Base-by-base conservation (phyloP, 1,139 yeast genomes). In the Meyerozyma guilliermondii region DNA sequence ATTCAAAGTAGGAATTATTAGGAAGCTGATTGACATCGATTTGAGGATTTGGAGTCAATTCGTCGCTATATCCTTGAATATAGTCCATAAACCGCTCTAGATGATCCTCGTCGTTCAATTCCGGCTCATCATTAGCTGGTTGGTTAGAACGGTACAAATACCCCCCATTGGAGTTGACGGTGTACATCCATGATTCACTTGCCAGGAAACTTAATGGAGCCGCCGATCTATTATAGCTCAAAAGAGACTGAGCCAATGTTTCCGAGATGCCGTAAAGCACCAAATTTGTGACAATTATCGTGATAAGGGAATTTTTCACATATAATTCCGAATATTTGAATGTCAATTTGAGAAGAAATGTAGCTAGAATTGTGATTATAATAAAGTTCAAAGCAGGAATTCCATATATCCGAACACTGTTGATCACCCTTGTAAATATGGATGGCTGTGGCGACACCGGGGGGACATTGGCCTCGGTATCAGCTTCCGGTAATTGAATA, bases 251-350 rank as follows among this genome's bases (percentile, higher is more conserved):
- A 0, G 98, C 98, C 47, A 89, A 62, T 0, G 92, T 81, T 58
- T 91, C 98, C 0, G 97, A 89, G 7, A 89, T 80, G 0, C 96
- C 97, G 59, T 83, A 87, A 5, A 91, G 67, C 10, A 91, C 80
- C 33, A 87, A 66, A 56, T 91, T 91, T 1, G 97, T 83, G n/a
- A 84, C 79, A 44, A 87, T 78, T 39, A 91, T 87, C 5, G 97
- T 89, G 14, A 85, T 59, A 23, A 89, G 62, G 1, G 94, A 83
- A 43, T 80, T 80, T 47, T 68, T 72, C 53, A 76, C 75, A 59
- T 89, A 89, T 41, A 87, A 59, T n/a, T 68, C 71, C 41, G 81
- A 80, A 56, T 83, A 84, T 41, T 73, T 71, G 24, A 77, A 68
- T 3, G 86, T 78, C 39, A 81, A 65, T 47, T 71, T 76, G 43